These are phyloP conservation scores for Leptographium flavum DNA, from an alignment of 2,329 filamentous ascomycete species.

Conservation along the genomic window DNA sequence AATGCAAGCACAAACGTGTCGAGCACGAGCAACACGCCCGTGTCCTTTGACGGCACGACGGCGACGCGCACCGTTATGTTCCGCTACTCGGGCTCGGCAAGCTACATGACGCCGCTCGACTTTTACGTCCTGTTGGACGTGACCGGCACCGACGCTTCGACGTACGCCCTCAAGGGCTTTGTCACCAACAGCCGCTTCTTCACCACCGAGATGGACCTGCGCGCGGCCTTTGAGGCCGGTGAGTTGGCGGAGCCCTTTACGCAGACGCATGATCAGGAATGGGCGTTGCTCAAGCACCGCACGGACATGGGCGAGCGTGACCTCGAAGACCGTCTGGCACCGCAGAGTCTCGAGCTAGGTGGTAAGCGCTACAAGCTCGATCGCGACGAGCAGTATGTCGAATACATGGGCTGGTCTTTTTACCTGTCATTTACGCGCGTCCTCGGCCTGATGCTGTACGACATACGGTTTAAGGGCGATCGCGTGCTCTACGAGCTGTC, in stretches of 20 bases:
- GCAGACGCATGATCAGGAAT: slow-evolving; percentile 20
- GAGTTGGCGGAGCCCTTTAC: slow-evolving; percentile 20
- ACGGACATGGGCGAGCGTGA: slow-evolving; percentile 16
- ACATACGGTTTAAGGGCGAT: slow-evolving; percentile 35
- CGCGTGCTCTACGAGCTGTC: slow-evolving; percentile 37
- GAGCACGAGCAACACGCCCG: slow-evolving; percentile 20
- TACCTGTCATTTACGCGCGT: slow-evolving; percentile 30
- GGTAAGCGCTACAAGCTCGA: slow-evolving; percentile 30
- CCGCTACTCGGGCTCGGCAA: slow-evolving; percentile 22
- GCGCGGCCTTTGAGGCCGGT: slow-evolving; percentile 22
- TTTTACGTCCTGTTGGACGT: slow-evolving; percentile 29
- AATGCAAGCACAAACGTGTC: slow-evolving; percentile 18
- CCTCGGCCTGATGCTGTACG: slow-evolving; percentile 30
- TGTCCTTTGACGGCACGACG: slow-evolving; percentile 27
- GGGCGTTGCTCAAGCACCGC: slow-evolving; percentile 20
- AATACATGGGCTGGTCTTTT: slow-evolving; percentile 38
- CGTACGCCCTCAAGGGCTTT: slow-evolving; percentile 27
- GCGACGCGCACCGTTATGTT: slow-evolving; percentile 25
- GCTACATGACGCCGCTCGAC: slow-evolving; percentile 27
- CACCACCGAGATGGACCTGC: slow-evolving; percentile 18
- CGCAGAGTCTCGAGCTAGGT: slow-evolving; percentile 22
- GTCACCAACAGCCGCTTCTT: slow-evolving; percentile 26
- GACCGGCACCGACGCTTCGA: slow-evolving; percentile 26
- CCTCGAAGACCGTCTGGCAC: slow-evolving; percentile 21
- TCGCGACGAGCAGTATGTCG: slow-evolving; percentile 28